Evolutionary conservation across 352 stramenopile genomes (phyloP).

Genomic region (Globisporangium sylvaticum): DNA sequence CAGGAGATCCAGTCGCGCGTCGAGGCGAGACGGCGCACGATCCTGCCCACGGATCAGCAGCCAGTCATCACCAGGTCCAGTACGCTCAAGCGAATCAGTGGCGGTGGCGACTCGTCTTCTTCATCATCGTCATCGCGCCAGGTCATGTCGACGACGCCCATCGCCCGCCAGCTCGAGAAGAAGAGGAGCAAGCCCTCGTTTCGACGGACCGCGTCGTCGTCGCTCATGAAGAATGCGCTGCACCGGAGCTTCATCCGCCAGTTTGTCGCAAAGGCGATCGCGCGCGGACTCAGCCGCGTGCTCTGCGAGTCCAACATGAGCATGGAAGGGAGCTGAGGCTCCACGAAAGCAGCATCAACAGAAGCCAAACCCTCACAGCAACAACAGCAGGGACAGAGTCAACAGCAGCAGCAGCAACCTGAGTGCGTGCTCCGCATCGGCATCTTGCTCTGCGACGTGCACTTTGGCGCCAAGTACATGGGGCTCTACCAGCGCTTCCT

Average conservation of each 20-base stretch:
- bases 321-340: background rate
- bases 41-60: background rate
- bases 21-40: constrained; percentile 2
- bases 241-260: constrained; percentile 26
- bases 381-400: background rate
- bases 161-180: background rate
- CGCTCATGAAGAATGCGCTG: constrained; percentile 14
- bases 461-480: constrained; percentile 38
- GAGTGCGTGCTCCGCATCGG: constrained; percentile 24
- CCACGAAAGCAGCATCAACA: background rate
- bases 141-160: background rate
- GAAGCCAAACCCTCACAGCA: background rate
- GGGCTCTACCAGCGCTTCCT: constrained; percentile 37
- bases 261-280: constrained; percentile 28
- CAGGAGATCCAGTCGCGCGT: constrained; percentile 9
- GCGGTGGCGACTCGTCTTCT: too few species aligned
- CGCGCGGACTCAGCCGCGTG: constrained; percentile 27
- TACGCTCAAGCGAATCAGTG: background rate
- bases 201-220: background rate
- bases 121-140: background rate
- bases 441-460: constrained; percentile 33
- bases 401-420: constrained; percentile 5
- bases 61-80: background rate
- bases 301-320: constrained; percentile 36
- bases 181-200: constrained; percentile 1